Evolutionary conservation across 441 rosid genomes (phyloP), one percentile per base, ranked within the genome.

Genomic region (Manihot esculenta): DNA sequence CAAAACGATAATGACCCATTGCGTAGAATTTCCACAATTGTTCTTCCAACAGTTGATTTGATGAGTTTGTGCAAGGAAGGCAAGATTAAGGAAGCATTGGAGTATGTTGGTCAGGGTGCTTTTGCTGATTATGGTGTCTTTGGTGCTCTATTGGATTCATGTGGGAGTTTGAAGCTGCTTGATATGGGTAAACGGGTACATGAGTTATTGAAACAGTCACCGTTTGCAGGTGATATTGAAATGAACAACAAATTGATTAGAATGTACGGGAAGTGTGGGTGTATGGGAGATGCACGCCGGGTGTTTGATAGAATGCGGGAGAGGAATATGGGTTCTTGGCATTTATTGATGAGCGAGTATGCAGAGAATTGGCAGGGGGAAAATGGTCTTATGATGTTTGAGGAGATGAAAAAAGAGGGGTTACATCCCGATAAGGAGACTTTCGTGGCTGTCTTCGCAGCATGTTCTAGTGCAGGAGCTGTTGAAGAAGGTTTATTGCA

Each of bases 251-350:
- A 76, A 9, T 76, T 92, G 79, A 81, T 90, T 15, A 89, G 81
- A 45, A 84, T 86, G 92, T 88, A 86, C 49, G 84, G 86, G 3
- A 87, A 81, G 75, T 86, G 87, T 20, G 84, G 89, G 4, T 78
- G 79, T 33, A 74, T 86, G 17, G 82, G 75, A 30, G 79, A 79
- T 47, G 93, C 93, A 1, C 85, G 78, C 74, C 64, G 44, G 42
- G 83, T 82, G 72, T 89, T 92, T 9, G 83, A 80, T 48, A 84
- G 62, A 77, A 82, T 83, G 84, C 76, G 17, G 5, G 80, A 77
- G 73, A 88, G 82, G 26, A 88, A 87, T 70, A 57, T 89, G 75
- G 85, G 71, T 66, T 82, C 89, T 2, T 87, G 88, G 90, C 76
- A 83, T 76, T 75, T 82, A 77, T 72, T 89, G 84, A 79, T 89